Evolutionary conservation across 495 filamentous ascomycete genomes (phyloP).

Genomic region (Melanomma pulvis-pyrius): DNA sequence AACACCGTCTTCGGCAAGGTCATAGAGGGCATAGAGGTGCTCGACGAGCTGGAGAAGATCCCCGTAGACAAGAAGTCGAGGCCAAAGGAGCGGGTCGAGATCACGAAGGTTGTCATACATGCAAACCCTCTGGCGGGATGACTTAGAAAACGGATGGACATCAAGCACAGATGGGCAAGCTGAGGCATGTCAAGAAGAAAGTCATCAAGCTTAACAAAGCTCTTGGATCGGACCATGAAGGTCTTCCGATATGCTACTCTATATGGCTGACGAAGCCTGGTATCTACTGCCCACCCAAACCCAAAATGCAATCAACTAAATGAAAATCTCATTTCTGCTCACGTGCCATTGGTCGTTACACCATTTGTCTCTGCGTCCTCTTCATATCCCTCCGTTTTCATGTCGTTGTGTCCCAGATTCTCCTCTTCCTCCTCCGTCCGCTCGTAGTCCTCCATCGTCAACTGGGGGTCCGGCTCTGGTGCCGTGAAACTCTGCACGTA

Average conservation of each 20-base stretch:
- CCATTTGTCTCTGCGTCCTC: constrained; percentile 20
- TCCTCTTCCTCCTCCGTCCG: constrained; percentile 90
- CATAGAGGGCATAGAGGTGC: constrained; percentile 61
- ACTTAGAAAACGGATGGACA: neutral
- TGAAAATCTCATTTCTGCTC: neutral
- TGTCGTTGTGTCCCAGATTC: constrained; percentile 83
- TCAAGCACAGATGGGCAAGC: too few relatives aligned
- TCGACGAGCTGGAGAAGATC: constrained; percentile 77
- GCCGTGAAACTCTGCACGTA: constrained; percentile 88
- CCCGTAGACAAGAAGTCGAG: constrained; percentile 89
- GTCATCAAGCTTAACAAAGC: neutral
- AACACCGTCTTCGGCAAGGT: constrained; percentile 95
- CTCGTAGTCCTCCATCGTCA: constrained; percentile 81
- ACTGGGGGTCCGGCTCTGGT: constrained; percentile 74
- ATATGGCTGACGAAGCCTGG: constrained; percentile 29
- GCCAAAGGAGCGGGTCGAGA: constrained; percentile 69
- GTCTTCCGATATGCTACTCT: neutral
- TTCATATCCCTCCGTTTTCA: constrained; percentile 89
- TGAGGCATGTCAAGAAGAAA: neutral
- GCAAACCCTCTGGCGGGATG: constrained; percentile 83
- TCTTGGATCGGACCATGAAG: neutral
- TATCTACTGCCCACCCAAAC: constrained; percentile 26
- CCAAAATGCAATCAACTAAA: constrained; percentile 12
- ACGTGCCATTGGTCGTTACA: constrained; percentile 20
- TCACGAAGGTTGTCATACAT: constrained; percentile 82